Evolutionary conservation across 1,139 yeast species (phyloP).

Genomic region (Eremothecium coryli): DNA sequence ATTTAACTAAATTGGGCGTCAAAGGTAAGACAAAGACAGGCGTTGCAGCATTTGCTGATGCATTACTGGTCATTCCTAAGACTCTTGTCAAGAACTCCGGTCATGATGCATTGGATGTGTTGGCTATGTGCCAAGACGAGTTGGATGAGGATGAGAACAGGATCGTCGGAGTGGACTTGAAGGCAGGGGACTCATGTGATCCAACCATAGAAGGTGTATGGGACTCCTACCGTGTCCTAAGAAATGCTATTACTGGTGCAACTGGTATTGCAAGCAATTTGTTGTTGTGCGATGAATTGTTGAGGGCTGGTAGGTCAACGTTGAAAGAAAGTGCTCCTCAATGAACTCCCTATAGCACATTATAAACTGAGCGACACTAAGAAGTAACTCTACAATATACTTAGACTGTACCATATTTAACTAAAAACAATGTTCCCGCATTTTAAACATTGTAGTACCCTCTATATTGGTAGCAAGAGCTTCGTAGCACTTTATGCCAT

Average conservation of each 20-base stretch:
- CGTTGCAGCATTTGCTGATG: constrained; percentile 86
- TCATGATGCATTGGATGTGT: constrained; percentile 81
- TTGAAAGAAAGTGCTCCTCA: constrained; percentile 49
- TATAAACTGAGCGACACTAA: not conserved
- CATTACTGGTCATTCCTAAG: constrained; percentile 83
- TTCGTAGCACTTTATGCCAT: too few relatives aligned
- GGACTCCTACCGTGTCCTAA: constrained; percentile 89
- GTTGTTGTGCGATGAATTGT: constrained; percentile 86
- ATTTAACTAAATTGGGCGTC: constrained; percentile 44
- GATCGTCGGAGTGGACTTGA: constrained; percentile 82
- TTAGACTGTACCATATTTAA: too few relatives aligned
- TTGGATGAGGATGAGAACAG: constrained; percentile 58
- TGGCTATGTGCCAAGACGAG: constrained; percentile 87
- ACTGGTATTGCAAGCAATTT: constrained; percentile 91
- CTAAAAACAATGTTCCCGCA: too few relatives aligned
- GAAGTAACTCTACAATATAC: too few relatives aligned
- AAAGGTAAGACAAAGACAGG: constrained; percentile 90
- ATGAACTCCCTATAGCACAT: constrained; percentile 7
- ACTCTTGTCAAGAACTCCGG: constrained; percentile 91
- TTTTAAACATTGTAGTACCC: too few relatives aligned
- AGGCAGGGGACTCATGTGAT: constrained; percentile 92
- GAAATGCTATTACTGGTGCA: constrained; percentile 88
- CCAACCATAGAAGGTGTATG: constrained; percentile 91
- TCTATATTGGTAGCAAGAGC: too few relatives aligned
- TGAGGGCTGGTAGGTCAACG: constrained; percentile 92